Conservation (phyloP, 495 filamentous ascomycete species). For the Achaetomiella virescens region DNA sequence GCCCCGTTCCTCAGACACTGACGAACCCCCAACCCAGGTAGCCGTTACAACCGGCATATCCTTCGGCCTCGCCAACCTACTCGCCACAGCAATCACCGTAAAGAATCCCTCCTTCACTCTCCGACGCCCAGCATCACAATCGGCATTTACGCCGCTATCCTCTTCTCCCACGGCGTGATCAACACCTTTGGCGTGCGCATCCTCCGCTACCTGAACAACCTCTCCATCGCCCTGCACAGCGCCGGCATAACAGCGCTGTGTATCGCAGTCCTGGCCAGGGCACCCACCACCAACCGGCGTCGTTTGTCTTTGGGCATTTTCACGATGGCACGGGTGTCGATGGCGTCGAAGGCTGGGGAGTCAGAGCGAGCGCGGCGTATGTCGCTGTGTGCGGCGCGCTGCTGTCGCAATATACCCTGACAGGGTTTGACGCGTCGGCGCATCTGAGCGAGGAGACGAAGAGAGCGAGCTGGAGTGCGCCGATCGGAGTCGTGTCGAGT, state of each 20-base stretch:
- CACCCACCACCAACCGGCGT: conserved; percentile 55
- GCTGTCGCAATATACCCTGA: conserved; percentile 51
- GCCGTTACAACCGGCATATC: conserved; percentile 64
- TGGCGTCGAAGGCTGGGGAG: conserved; percentile 39
- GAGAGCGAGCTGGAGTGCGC: conserved; percentile 54
- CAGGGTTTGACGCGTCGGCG: conserved; percentile 49
- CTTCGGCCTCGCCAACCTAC: conserved; percentile 56
- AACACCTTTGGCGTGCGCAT: conserved; percentile 56
- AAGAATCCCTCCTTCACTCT: conserved; percentile 46
- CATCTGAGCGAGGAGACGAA: conserved; percentile 56
- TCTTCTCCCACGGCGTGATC: conserved; percentile 49
- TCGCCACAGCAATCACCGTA: conserved; percentile 53
- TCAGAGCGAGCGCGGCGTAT: conserved; percentile 36
- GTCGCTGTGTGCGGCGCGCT: conserved; percentile 50
- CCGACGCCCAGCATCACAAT: conserved; percentile 48
- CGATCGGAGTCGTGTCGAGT: conserved; percentile 54
- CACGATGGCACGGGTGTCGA: conserved; percentile 51
- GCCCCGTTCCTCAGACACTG: too few species aligned
- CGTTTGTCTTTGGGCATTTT: conserved; percentile 53
- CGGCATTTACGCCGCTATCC: conserved; percentile 56
- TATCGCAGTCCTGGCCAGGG: conserved; percentile 55
- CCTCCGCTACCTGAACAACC: conserved; percentile 55
- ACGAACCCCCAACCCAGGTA: conserved; percentile 27
- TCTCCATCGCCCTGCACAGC: conserved; percentile 55
- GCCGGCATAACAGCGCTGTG: conserved; percentile 51